Evolutionary conservation across 2,329 filamentous ascomycete species (phyloP), one percentile per base, ranked within the genome.

Genomic region (Aspergillus floridensis): DNA sequence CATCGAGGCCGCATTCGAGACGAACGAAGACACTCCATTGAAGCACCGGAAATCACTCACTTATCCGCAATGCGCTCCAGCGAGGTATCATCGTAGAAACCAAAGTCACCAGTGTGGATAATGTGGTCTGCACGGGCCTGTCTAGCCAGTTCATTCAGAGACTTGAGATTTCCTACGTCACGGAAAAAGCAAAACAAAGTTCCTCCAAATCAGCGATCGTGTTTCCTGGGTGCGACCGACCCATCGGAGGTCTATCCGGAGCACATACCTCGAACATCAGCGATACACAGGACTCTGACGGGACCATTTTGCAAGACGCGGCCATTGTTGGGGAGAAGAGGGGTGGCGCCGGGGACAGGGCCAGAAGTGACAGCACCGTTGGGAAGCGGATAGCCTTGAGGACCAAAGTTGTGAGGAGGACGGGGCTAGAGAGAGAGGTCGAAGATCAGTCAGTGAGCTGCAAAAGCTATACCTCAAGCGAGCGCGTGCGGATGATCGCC

Each of bases 41-140:
- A 41, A 32, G 50, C 31, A 41, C 12, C 41, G 12, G 21, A 26
- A 44, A 48, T 12, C 48, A 80, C 88, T 81, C 80, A 96, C 92
- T 99, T 99, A 78, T 99, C 95, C 46, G 95, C 95, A 80, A 99
- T 98, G 72, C 95, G 89, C 72, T 98, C 93, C 67, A 99, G 82
- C 38, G 95, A 99, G 57, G 89, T 91, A 70, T 96, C 90, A 77
- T 99, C 95, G 81, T 99, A 99, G 81, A 99, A 99, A 64, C 95
- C 95, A 75, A 99, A 99, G 77, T 99, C 95, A 77, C 95, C 95
- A 21, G 95, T 99, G 79, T 99, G 95, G 72, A 99, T 92, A 77
- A 99, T 96, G 80, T 97, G 92, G 79, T 97, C 92, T 70, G 95
- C 95, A 74, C 90, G 90, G 63, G 95, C 93, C 74, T 95, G 90